Conservation (phyloP, 2,329 filamentous ascomycete species). For the Fusarium miscanthi region DNA sequence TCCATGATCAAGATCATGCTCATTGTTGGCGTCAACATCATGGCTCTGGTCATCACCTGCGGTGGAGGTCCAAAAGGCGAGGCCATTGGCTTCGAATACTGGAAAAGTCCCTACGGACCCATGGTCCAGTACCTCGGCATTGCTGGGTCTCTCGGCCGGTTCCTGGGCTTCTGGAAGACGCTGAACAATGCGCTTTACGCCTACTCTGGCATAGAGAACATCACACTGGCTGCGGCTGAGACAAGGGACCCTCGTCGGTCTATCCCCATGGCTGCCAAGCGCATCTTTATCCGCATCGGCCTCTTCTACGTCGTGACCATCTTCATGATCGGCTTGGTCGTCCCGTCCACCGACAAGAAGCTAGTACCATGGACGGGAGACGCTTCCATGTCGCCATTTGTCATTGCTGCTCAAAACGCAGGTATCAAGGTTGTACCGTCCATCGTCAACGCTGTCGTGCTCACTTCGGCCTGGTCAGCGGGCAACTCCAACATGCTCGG, state of each 20-base stretch:
- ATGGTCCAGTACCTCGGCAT: conserved; percentile 6
- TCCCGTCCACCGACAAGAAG: background rate
- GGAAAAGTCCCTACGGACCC: background rate
- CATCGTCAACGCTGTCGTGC: conserved; percentile 8
- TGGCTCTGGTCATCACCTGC: conserved; percentile 1
- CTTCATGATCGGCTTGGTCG: conserved; percentile 11
- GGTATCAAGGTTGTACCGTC: conserved; percentile 2
- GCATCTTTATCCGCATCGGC: background rate
- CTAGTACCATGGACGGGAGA: conserved; percentile 3
- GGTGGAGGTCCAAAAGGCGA: background rate
- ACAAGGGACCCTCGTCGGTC: background rate
- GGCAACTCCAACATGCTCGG: conserved; percentile 4
- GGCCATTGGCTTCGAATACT: conserved; percentile 5
- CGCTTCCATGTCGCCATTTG: conserved; percentile 1
- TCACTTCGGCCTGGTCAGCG: conserved; percentile 6
- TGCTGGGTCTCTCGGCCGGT: background rate
- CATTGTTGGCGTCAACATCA: conserved; percentile 5
- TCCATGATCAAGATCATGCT: conserved; percentile 6
- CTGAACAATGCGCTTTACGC: conserved; percentile 6
- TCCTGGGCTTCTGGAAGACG: background rate
- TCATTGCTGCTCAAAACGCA: background rate
- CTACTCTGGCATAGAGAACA: conserved; percentile 4
- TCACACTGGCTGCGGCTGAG: background rate
- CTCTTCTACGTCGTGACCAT: conserved; percentile 12
- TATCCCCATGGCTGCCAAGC: conserved; percentile 1